A percentile compares a stretch with the other conserved stretches of the same genome.
Evolutionary conservation across 2,329 filamentous ascomycete species (phyloP).

Genomic region (Trichoderma sp.): DNA sequence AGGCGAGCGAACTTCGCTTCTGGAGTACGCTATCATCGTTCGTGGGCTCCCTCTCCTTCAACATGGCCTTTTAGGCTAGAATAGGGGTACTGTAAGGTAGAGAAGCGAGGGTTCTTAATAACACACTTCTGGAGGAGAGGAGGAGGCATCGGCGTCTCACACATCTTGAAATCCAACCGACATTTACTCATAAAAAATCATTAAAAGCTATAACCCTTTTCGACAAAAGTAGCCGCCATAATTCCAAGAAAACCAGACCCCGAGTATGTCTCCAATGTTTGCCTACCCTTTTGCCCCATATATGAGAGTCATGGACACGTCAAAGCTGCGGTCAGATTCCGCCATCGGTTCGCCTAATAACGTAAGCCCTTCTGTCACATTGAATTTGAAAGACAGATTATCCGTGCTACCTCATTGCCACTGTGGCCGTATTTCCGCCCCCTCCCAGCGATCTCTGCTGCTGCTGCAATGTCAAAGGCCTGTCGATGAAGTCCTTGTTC

Average conservation of each 20-base stretch:
- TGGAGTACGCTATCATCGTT: not conserved
- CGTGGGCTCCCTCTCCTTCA: not conserved
- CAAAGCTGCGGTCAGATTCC: conserved; percentile 7
- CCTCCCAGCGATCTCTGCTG: conserved; percentile 35
- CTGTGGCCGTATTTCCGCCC: conserved; percentile 40
- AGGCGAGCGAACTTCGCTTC: conserved; percentile 26
- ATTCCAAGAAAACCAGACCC: not conserved
- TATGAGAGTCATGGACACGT: conserved; percentile 23
- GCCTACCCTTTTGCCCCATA: not conserved
- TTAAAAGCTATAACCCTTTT: conserved; percentile 18
- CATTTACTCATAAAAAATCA: conserved; percentile 5
- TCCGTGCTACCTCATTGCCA: conserved; percentile 41
- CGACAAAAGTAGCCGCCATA: not conserved
- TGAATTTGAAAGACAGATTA: not conserved
- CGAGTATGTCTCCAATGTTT: not conserved
- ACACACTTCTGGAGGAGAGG: not conserved
- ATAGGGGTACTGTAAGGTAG: not conserved
- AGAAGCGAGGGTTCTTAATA: not conserved
- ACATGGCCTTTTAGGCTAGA: not conserved
- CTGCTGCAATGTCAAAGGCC: conserved; percentile 41
- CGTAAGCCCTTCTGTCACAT: not conserved
- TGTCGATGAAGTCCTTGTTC: conserved; percentile 74
- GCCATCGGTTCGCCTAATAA: conserved; percentile 3
- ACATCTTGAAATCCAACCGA: not conserved
- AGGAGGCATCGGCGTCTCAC: not conserved